Evolutionary conservation across 345 rosid species (phyloP).

Genomic region (Citropsis articulata): DNA sequence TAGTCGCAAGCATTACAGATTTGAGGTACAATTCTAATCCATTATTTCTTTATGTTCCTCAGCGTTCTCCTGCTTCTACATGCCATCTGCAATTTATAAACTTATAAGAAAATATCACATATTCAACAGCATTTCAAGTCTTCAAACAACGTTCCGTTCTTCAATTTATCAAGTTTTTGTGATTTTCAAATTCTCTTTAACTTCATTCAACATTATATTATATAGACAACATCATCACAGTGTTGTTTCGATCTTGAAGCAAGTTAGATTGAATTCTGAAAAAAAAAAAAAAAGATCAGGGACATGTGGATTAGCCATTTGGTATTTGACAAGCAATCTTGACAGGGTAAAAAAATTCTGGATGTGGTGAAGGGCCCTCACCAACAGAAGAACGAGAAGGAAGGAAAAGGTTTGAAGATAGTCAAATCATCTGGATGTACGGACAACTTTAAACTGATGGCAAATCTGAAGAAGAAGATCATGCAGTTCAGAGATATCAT

Average conservation of each 20-base stretch:
- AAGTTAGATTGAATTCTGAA: not conserved
- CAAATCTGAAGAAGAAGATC: slow-evolving; percentile 68
- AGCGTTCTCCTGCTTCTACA: not conserved
- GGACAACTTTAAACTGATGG: slow-evolving; percentile 44
- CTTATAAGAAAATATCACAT: not conserved
- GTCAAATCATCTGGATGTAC: slow-evolving; percentile 34
- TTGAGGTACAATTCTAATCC: slow-evolving; percentile 34
- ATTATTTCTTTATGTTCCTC: not conserved
- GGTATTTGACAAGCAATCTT: not conserved
- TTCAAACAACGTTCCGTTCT: not conserved
- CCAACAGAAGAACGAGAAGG: slow-evolving; percentile 28
- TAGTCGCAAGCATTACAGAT: slow-evolving; percentile 38
- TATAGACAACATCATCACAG: not conserved
- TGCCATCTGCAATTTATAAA: not conserved
- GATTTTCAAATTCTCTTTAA: not conserved
- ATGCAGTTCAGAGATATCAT: slow-evolving; percentile 59
- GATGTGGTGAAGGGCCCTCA: slow-evolving; percentile 32
- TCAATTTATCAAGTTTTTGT: not conserved
- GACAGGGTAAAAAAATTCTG: not conserved
- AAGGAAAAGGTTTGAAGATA: slow-evolving; percentile 26
- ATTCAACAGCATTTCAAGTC: not conserved
- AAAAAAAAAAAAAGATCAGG: not conserved
- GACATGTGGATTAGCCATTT: not conserved
- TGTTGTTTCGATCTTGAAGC: not conserved
- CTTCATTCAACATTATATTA: not conserved